Evolutionary conservation across 1,139 yeast species (phyloP).

Genomic region (Geotrichum reessii): DNA sequence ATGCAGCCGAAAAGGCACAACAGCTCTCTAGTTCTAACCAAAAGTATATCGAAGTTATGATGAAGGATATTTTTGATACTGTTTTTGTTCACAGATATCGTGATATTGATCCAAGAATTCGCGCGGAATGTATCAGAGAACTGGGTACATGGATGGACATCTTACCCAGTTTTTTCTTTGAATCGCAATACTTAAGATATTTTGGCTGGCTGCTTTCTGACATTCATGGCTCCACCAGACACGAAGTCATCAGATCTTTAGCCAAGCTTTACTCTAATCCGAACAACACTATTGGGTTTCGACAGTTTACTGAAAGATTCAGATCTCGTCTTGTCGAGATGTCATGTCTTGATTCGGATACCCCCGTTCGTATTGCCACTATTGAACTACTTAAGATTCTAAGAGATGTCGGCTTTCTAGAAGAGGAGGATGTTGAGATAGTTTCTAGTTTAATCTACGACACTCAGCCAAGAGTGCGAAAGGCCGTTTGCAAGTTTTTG

Average conservation of each 20-base stretch:
- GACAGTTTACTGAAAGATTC: slow-evolving; percentile 69
- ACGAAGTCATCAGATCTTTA: slow-evolving; percentile 57
- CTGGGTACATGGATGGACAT: slow-evolving; percentile 65
- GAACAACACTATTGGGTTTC: slow-evolving; percentile 43
- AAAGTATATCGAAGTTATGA: slow-evolving; percentile 48
- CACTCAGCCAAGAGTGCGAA: slow-evolving; percentile 35
- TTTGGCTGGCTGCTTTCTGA: slow-evolving; percentile 85
- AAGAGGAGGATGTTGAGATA: slow-evolving; percentile 43
- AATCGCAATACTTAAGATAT: slow-evolving; percentile 63
- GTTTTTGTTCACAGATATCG: slow-evolving; percentile 73
- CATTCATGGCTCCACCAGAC: slow-evolving; percentile 52
- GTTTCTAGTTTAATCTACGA: slow-evolving; percentile 46
- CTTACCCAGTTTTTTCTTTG: slow-evolving; percentile 66
- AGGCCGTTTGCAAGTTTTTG: slow-evolving; percentile 30
- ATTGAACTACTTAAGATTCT: slow-evolving; percentile 53
- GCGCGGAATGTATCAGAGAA: slow-evolving; percentile 60
- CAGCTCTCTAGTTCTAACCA: slow-evolving; percentile 48
- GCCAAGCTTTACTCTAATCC: slow-evolving; percentile 44
- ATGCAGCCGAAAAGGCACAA: slow-evolving; percentile 46
- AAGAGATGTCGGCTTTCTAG: slow-evolving; percentile 56
- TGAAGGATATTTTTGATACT: slow-evolving; percentile 61
- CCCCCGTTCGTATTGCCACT: slow-evolving; percentile 49
- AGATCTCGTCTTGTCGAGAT: slow-evolving; percentile 61
- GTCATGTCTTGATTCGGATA: slow-evolving; percentile 48
- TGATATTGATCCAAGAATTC: slow-evolving; percentile 67